Evolutionary conservation across 225 moss, liverwort and hornwort species (phyloP).

Genomic region (Marchantia paleacea): DNA sequence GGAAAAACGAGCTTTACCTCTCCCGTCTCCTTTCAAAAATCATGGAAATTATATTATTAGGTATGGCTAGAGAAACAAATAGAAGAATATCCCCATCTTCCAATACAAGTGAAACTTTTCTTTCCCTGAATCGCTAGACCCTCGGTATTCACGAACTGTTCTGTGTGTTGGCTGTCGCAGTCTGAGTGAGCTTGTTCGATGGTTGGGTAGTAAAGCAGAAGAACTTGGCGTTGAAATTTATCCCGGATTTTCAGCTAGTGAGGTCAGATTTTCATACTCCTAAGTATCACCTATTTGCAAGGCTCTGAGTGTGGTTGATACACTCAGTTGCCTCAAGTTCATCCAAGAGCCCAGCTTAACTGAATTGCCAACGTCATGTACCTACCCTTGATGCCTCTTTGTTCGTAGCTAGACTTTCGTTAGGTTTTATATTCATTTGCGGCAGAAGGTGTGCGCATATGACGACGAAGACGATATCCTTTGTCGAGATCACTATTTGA

Average conservation of each 20-base stretch:
- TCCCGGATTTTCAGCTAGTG: constrained; percentile 85
- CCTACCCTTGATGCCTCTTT: neutral
- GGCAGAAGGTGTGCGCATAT: neutral
- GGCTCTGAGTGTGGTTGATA: neutral
- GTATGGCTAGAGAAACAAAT: constrained; percentile 26
- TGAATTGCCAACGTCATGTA: neutral
- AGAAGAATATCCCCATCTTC: neutral
- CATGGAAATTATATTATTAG: constrained; percentile 75
- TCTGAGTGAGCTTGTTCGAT: constrained; percentile 80
- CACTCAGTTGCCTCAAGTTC: neutral
- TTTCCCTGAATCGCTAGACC: neutral
- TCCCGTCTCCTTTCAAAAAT: constrained; percentile 76
- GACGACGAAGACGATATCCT: neutral
- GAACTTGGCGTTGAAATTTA: constrained; percentile 83
- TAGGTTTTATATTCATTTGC: neutral
- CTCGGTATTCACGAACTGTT: neutral
- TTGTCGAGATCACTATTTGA: neutral
- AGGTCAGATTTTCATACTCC: constrained; percentile 37
- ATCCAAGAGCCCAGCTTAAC: neutral
- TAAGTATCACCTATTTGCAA: neutral
- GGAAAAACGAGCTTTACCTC: constrained; percentile 50
- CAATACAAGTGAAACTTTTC: neutral
- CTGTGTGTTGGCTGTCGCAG: constrained; percentile 30
- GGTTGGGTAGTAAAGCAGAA: constrained; percentile 80
- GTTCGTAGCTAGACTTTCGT: neutral